Conservation (phyloP, 1,284 basidiomycete species). For the Rhizoctonia solani region DNA sequence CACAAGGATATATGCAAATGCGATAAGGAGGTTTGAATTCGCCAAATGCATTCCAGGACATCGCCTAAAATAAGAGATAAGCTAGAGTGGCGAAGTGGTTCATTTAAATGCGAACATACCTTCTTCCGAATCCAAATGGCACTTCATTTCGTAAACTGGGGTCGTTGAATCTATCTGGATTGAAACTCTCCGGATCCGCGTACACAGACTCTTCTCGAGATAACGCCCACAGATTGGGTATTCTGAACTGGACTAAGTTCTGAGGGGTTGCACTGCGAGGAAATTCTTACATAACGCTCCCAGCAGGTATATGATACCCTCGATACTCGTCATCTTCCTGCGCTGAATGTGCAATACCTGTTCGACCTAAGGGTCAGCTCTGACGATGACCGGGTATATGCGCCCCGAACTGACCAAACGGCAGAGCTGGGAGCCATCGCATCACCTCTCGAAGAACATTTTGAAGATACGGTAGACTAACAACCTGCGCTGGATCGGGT, state of each 20-base stretch:
- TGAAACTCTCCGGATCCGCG: constrained; percentile 24
- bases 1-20: constrained; percentile 18
- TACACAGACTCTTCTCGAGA: constrained; percentile 27
- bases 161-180: constrained; percentile 24
- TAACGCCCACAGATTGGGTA: constrained; percentile 6
- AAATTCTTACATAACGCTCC: constrained; percentile 25
- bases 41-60: constrained; percentile 29
- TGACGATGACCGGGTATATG: neutral
- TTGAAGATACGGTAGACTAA: constrained; percentile 7
- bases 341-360: constrained; percentile 7
- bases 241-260: neutral
- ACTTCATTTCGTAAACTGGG: constrained; percentile 1
- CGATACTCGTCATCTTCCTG: constrained; percentile 17
- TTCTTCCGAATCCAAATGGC: constrained; percentile 11
- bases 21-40: constrained; percentile 19
- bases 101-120: neutral
- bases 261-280: neutral
- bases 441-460: constrained; percentile 12
- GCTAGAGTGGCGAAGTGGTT: neutral
- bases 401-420: constrained; percentile 6
- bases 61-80: neutral
- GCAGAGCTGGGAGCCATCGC: constrained; percentile 17
- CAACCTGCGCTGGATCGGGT: constrained; percentile 3
- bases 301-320: constrained; percentile 21
- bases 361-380: neutral